Evolutionary conservation across 2,329 filamentous ascomycete genomes (phyloP), one percentile per base, ranked within the genome.

Genomic region (Huntiella decipiens): DNA sequence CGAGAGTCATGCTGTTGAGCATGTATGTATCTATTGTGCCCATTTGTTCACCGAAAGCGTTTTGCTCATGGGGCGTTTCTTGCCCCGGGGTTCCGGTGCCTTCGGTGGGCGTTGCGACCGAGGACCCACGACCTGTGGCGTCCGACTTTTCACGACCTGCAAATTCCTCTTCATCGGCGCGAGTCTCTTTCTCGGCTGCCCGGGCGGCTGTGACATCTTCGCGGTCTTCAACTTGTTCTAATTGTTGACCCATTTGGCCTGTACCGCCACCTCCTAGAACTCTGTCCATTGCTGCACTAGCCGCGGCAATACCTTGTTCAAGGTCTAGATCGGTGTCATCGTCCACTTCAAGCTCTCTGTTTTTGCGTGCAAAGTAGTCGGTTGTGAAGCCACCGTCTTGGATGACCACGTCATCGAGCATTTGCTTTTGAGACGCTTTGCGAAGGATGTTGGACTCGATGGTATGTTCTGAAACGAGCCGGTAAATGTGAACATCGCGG

Each of bases 371-470:
- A 62, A 94, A 88, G 59, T 94, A 87, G 56, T 98, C 91, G 0
- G 91, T 98, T 0, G 88, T 98, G 60, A 98, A 98, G 53, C 88
- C 86, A 51, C 91, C 91, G 59, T 96, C 91, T 58, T 98, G 92
- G 53, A 98, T 98, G 47, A 98, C 87, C 5, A 98, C 85, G 52
- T 98, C 91, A 56, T 98, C 91, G 0, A 98, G 72, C 74, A 98
- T 86, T 55, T 92, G 83, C 65, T 98, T 98, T 61, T 98, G 91
- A 45, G 91, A 92, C 10, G 86, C 86, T 57, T 96, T 96, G 52
- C 88, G 83, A 35, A 98, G 67, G 51, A 98, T 98, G 57, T 98
- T 98, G 56, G 88, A 88, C 61, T 98, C 91, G 50, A 98, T 96
- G 0, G 91, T 98, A 57, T 92, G 80, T 56, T 95, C 80, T 8